Percentiles rank a stretch among this genome's conserved stretches.
Conservation (phyloP, 177 flowering plant genomes). For the Tripterygium wilfordii region DNA sequence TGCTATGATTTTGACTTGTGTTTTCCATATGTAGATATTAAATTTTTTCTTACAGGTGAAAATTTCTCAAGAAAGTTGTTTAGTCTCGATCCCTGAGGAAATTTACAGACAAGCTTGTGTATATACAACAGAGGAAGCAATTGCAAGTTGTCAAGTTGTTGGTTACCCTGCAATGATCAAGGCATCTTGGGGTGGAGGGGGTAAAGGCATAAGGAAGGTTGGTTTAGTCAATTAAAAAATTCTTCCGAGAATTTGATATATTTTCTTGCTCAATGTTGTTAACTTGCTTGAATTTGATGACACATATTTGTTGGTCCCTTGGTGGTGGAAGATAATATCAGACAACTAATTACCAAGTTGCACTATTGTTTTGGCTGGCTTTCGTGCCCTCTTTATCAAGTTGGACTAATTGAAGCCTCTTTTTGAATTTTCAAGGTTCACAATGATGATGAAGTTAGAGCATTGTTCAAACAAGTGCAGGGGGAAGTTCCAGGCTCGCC, state of each 20-base stretch:
- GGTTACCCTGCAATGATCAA: slow-evolving; percentile 99
- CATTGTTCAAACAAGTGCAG: slow-evolving; percentile 98
- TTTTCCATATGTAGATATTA: slow-evolving; percentile 2
- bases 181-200: slow-evolving; percentile 99
- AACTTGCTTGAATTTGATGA: too few relatives aligned
- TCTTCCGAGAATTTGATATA: not conserved
- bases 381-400: too few relatives aligned
- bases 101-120: slow-evolving; percentile 89
- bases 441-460: slow-evolving; percentile 97
- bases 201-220: slow-evolving; percentile 99
- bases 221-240: slow-evolving; percentile 5
- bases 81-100: slow-evolving; percentile 79
- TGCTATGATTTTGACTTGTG: not conserved
- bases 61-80: slow-evolving; percentile 71
- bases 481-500: slow-evolving; percentile 99
- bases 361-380: too few relatives aligned
- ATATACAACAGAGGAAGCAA: slow-evolving; percentile 89
- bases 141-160: slow-evolving; percentile 96
- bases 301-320: too few relatives aligned
- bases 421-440: slow-evolving; percentile 60
- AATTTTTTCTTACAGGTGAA: slow-evolving; percentile 54
- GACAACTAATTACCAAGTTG: too few relatives aligned
- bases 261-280: not conserved
- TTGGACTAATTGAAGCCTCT: too few relatives aligned
- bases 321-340: too few relatives aligned